These are phyloP conservation scores for Veloporphyrellus conicus DNA, from an alignment of 1,284 basidiomycete genomes.

Conservation along the genomic window DNA sequence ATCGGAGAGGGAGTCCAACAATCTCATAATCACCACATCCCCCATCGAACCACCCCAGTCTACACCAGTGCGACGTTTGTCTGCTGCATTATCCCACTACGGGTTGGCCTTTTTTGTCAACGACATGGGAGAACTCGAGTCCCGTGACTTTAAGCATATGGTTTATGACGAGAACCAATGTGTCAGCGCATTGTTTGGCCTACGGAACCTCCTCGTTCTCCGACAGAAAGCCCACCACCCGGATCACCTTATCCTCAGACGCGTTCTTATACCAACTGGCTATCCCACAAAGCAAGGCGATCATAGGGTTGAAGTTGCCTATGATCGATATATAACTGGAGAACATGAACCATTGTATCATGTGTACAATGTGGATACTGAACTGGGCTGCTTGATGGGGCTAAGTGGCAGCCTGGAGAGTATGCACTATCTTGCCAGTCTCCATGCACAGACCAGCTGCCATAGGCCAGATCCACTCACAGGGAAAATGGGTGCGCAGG, in stretches of 20 bases:
- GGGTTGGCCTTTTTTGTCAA: too few species aligned
- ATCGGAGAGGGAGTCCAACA: slow-evolving; percentile 5
- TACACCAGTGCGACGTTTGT: slow-evolving; percentile 12
- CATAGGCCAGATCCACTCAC: too few species aligned
- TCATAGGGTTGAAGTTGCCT: not conserved
- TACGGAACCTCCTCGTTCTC: too few species aligned
- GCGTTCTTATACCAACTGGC: not conserved
- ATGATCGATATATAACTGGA: not conserved
- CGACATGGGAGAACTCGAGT: too few species aligned
- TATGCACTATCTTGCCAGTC: not conserved
- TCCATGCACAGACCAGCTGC: slow-evolving; percentile 21
- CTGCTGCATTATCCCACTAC: slow-evolving; percentile 38
- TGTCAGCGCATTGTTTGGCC: too few species aligned
- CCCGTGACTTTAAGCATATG: too few species aligned
- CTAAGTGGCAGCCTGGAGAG: not conserved
- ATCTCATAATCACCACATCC: slow-evolving; percentile 26
- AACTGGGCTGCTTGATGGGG: not conserved
- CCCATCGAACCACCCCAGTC: slow-evolving; percentile 2
- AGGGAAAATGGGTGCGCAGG: too few species aligned
- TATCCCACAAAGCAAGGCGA: too few species aligned
- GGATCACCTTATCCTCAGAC: too few species aligned
- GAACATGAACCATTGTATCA: not conserved
- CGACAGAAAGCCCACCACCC: too few species aligned
- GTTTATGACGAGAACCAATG: too few species aligned
- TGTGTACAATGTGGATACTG: not conserved